Evolutionary conservation across 139 green algal genomes (phyloP), one percentile per base, ranked within the genome.

Genomic region (Chlorella sp.): DNA sequence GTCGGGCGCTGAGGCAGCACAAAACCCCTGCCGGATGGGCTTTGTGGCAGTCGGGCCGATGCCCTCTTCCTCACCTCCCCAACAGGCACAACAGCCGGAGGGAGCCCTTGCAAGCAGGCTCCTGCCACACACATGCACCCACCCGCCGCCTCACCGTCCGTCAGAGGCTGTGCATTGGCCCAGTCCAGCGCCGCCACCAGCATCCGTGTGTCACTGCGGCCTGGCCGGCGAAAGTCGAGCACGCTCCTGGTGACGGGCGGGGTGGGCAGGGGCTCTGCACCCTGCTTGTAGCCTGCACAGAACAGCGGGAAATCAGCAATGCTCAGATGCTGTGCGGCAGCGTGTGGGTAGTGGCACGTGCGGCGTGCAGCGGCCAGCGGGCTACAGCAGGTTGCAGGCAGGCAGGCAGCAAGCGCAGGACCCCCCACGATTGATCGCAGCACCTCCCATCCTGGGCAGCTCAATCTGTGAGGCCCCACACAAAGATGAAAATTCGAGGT

Each of bases 271-370:
- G 78, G 78, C 40, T 21, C 40, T 2, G 11, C 19, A 11, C 78
- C 78, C 40, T 83, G 78, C 78, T 30, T n/a, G 30, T 83, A 83
- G 22, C 78, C 78, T 83, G 78, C 40, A 37, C 39, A 39, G 26
- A n/a, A 2, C 37, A 3, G 32, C 69, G 37, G 32, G 69, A 28
- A 36, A 37, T 34, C 24, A 28, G 69, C 32, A n/a, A n/a, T n/a
- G n/a, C n/a, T n/a, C 69, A 28, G 3, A 77, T 24, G 69, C 26
- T 37, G 16, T 24, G 69, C 28, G 69, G 69, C n/a, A n/a, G n/a
- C n/a, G n/a, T n/a, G n/a, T n/a, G n/a, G n/a, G n/a, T 77, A 14
- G 24, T 28, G 22, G 64, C 64, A 28, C 64, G 22, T 71, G 64
- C 11, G 21, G 22, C 21, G 24, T 26, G 64, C 64, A 16, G 64